Base-by-base conservation (phyloP, 306 rosid genomes). In the Boehmeria nivea region DNA sequence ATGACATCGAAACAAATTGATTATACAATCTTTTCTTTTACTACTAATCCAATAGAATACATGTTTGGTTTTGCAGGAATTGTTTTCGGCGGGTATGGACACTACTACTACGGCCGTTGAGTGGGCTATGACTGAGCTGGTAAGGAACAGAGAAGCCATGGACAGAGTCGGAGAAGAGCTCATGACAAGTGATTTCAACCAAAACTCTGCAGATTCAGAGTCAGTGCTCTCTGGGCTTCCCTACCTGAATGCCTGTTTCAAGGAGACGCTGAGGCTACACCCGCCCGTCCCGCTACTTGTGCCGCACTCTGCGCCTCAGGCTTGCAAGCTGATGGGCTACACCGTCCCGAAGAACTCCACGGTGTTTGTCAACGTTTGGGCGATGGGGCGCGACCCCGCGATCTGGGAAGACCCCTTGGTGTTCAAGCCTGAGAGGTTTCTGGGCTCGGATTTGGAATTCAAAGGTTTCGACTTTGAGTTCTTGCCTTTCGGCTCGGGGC, bases 61-160 rank as follows among this genome's bases (percentile, higher is more conserved):
- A 5, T 39, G 12, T 39, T 6, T 38, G 12, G 6, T 43, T 43
- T 53, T 38, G 33, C 64, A 60, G 72, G 72, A 72, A 24, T 8
- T 72, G 15, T 27, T 72, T 2, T 0, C 33, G 31, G 68, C 72
- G 6, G 72, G 68, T 3, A 47, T 59, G 44, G 68, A 72, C 43
- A 54, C 77, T 16, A 72, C 54, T 5, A 48, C 48, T 2, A 16
- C 68, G 11, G 44, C 60, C 4, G 43, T 66, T 1, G 64, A 72
- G 51, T 72, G 68, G 77, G 49, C 49, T 13, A 59, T 72, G 72
- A 42, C 60, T 0, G 77, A 72, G 39, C 60, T 72, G 14, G 11
- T 66, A 16, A 58, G 19, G 43, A 71, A 58, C 36, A 57, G 34
- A 31, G 28, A 42, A 18, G 26, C n/a, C 31, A 63, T 63, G 75